phyloP scores from a whole-genome alignment of 345 rosid species.

The Eucalyptus erythrocorys region DNA sequence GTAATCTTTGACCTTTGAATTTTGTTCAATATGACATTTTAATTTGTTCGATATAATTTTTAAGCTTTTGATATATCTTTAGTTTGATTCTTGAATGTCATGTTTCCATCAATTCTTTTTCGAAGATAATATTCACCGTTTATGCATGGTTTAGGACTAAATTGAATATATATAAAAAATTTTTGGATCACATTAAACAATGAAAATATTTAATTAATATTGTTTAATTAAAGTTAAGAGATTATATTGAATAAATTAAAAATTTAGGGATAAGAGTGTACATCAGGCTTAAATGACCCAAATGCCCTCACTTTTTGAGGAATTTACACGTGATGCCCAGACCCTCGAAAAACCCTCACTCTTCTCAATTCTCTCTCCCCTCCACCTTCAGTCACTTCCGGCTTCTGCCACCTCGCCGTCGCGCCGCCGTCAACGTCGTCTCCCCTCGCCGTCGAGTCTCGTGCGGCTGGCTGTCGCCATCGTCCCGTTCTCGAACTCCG shows the following conservation, averaged over 20 bases:
- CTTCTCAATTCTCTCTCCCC: background rate
- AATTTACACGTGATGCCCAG: background rate
- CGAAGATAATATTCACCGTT: accelerated
- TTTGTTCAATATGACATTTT: accelerated
- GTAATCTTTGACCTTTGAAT: accelerated
- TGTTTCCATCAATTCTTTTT: background rate
- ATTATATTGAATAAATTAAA: background rate
- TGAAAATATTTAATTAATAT: accelerated
- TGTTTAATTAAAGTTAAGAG: accelerated
- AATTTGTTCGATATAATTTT: accelerated
- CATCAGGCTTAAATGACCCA: background rate
- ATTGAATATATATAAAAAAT: accelerated
- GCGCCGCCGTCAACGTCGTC: background rate
- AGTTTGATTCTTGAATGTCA: background rate
- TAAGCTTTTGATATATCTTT: accelerated
- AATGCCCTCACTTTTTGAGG: background rate
- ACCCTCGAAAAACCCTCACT: background rate
- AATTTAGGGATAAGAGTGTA: too few relatives aligned
- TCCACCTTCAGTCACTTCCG: background rate
- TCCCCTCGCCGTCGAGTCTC: background rate
- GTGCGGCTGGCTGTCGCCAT: background rate
- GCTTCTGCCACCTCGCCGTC: background rate
- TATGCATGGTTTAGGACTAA: accelerated
- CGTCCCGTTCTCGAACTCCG: background rate
- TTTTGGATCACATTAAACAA: background rate